Evolutionary conservation across 1,284 basidiomycete genomes (phyloP).

Genomic region (Ganoderma meredithae): DNA sequence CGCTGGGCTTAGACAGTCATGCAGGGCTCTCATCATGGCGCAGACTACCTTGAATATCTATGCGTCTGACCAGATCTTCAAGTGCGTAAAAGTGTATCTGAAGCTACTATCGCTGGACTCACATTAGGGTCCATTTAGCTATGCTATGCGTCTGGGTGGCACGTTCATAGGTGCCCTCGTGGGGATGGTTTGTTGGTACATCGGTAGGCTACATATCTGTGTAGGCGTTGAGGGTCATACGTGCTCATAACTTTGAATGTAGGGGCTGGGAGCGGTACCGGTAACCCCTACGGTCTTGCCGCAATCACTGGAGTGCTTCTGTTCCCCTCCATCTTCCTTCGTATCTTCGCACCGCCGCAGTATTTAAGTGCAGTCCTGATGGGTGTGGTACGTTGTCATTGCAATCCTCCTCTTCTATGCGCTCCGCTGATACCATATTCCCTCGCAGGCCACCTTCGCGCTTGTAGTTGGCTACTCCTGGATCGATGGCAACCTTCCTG

Average conservation of each 20-base stretch:
- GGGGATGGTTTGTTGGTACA: slow-evolving; percentile 67
- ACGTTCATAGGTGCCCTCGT: slow-evolving; percentile 46
- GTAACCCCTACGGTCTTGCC: slow-evolving; percentile 66
- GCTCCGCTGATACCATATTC: not conserved
- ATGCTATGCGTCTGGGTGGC: slow-evolving; percentile 56
- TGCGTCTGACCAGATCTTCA: slow-evolving; percentile 66
- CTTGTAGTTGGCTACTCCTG: slow-evolving; percentile 68
- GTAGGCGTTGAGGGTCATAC: no score
- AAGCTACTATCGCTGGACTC: not conserved
- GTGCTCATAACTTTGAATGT: not conserved
- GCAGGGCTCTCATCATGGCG: slow-evolving; percentile 72
- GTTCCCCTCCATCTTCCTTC: slow-evolving; percentile 60
- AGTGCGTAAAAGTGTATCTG: slow-evolving; percentile 41
- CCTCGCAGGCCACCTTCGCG: slow-evolving; percentile 48
- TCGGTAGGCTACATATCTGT: slow-evolving; percentile 43
- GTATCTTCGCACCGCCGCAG: slow-evolving; percentile 57
- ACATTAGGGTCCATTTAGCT: slow-evolving; percentile 37
- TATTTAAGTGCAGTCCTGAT: slow-evolving; percentile 49
- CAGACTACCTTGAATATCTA: slow-evolving; percentile 70
- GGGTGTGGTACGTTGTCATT: slow-evolving; percentile 41
- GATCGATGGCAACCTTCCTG: slow-evolving; percentile 60
- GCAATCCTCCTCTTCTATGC: not conserved
- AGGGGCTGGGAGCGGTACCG: slow-evolving; percentile 58
- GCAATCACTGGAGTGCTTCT: slow-evolving; percentile 59
- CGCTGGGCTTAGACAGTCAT: not conserved